These are phyloP conservation scores for Calonectria ilicicola DNA, from an alignment of 2,329 filamentous ascomycete species.

Conservation along the genomic window DNA sequence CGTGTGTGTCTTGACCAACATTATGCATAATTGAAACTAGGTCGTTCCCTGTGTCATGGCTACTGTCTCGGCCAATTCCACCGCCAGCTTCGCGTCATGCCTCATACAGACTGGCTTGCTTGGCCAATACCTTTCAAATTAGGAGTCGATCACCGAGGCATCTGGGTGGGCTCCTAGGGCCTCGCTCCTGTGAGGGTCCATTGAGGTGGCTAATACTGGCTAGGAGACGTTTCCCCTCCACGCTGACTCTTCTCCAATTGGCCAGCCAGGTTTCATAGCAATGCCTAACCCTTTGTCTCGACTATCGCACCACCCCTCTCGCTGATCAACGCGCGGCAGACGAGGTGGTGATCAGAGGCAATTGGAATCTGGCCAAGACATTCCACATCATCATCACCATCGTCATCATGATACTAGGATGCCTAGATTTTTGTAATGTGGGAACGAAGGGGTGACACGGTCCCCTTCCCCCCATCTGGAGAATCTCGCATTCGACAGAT, in stretches of 20 bases:
- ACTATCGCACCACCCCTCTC: constrained; percentile 8
- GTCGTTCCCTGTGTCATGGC: constrained; percentile 8
- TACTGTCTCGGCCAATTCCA: constrained; percentile 1
- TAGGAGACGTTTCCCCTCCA: neutral
- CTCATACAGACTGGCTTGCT: neutral
- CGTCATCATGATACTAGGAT: neutral
- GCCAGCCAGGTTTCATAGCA: neutral
- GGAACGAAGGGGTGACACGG: neutral
- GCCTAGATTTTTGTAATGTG: neutral
- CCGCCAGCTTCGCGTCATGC: neutral
- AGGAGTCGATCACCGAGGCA: neutral
- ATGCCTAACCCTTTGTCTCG: neutral
- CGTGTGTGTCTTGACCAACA: neutral
- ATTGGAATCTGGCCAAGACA: neutral
- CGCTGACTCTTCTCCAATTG: neutral
- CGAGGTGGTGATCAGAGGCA: neutral
- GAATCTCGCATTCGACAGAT: neutral
- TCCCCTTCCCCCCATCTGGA: neutral
- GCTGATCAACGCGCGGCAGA: neutral
- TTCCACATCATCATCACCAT: neutral
- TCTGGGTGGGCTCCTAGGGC: constrained; percentile 1
- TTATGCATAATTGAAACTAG: constrained; percentile 24
- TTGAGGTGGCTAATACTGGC: neutral
- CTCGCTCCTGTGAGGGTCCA: neutral
- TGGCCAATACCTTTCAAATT: constrained; percentile 2